Evolutionary conservation across 805 yeast genomes (phyloP).

Genomic region (Soucietia sequanensis): DNA sequence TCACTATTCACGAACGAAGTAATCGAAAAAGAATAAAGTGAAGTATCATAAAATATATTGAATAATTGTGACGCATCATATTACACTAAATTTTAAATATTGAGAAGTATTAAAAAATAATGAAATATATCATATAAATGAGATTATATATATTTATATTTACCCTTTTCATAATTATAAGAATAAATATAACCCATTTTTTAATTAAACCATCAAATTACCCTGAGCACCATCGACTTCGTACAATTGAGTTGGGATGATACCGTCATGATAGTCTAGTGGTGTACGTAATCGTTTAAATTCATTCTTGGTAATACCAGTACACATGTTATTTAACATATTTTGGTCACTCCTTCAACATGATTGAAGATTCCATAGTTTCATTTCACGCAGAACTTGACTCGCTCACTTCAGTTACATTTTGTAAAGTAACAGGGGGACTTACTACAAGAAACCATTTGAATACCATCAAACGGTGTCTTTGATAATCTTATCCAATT

Average conservation of each 20-base stretch:
- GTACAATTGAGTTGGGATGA: slow-evolving; percentile 71
- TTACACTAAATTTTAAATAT: no score
- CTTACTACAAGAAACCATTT: slow-evolving; percentile 76
- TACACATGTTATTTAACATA: slow-evolving; percentile 74
- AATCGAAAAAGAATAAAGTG: no score
- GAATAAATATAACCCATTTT: no score
- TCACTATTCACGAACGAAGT: no score
- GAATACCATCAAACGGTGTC: slow-evolving; percentile 78
- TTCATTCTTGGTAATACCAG: slow-evolving; percentile 52
- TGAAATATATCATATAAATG: no score
- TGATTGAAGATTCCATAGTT: slow-evolving; percentile 55
- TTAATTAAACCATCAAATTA: no score
- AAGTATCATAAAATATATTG: no score
- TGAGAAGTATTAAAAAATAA: no score
- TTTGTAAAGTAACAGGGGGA: slow-evolving; percentile 37
- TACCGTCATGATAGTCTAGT: slow-evolving; percentile 51
- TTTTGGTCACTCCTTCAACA: slow-evolving; percentile 63
- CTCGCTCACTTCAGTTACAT: slow-evolving; percentile 23
- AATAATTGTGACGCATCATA: no score
- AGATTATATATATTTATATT: no score
- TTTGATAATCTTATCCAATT: slow-evolving; percentile 49
- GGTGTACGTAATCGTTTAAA: slow-evolving; percentile 54
- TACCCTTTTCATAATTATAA: no score
- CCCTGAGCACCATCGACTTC: slow-evolving; percentile 77
- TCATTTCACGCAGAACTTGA: slow-evolving; percentile 55